Percentiles rank a stretch among this genome's conserved stretches.
Conservation (phyloP, 768 basidiomycete species). For the Omphalotus guepiniiformis region DNA sequence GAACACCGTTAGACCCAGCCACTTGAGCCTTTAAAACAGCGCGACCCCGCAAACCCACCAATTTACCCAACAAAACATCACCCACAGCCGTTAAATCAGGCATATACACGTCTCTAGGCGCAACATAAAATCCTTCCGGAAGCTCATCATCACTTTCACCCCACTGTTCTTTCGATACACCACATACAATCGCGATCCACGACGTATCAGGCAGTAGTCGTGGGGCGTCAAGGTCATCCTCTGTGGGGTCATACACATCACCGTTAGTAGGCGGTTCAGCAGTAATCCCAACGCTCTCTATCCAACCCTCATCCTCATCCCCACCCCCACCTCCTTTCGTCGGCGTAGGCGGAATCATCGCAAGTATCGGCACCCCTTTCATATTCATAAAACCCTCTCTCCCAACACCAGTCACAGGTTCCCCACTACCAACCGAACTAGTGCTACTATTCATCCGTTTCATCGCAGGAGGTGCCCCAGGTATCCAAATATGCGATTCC, state of each 20-base stretch:
- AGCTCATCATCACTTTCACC: constrained; percentile 34
- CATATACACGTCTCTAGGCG: constrained; percentile 77
- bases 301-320: too few relatives aligned
- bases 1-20: not conserved
- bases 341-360: constrained; percentile 36
- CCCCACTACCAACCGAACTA: too few relatives aligned
- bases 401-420: too few relatives aligned
- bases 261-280: too few relatives aligned
- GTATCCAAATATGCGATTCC: constrained; percentile 53
- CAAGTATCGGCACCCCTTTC: constrained; percentile 15
- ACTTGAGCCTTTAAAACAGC: not conserved
- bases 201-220: constrained; percentile 58
- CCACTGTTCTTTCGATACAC: constrained; percentile 59
- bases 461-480: constrained; percentile 50
- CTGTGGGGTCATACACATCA: constrained; percentile 5
- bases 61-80: constrained; percentile 74
- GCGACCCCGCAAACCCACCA: constrained; percentile 49
- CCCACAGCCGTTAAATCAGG: constrained; percentile 72
- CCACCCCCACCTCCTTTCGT: too few relatives aligned
- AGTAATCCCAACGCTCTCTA: not conserved
- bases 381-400: too few relatives aligned
- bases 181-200: constrained; percentile 82
- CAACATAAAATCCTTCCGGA: constrained; percentile 71
- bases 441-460: too few relatives aligned
- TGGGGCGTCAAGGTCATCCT: constrained; percentile 25